Conservation (phyloP, 2,329 filamentous ascomycete genomes). For the Colletotrichum theobromicola region DNA sequence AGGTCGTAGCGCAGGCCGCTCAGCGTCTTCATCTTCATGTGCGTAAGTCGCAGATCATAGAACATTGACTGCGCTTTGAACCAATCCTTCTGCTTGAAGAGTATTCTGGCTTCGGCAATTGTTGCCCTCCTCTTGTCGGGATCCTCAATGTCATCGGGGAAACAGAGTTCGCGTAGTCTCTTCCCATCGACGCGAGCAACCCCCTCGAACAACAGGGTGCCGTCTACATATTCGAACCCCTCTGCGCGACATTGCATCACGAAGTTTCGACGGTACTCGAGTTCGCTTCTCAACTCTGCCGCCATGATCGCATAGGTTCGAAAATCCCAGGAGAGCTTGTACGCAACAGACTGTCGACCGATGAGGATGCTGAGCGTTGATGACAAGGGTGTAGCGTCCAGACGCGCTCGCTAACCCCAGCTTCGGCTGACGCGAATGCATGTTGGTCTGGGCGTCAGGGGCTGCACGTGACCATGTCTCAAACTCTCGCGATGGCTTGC, state of each 20-base stretch:
- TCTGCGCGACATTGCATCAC: not conserved
- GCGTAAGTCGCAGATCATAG: not conserved
- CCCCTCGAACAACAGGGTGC: not conserved
- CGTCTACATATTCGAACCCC: not conserved
- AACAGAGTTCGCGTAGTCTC: not conserved
- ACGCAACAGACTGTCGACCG: not conserved
- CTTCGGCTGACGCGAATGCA: not conserved
- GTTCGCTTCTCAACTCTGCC: not conserved
- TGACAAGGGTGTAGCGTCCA: not conserved
- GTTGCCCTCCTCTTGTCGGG: not conserved
- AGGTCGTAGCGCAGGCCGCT: not conserved
- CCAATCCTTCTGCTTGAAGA: not conserved
- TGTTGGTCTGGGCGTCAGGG: not conserved
- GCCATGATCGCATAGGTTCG: not conserved
- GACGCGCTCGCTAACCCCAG: not conserved
- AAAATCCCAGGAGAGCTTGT: accelerated
- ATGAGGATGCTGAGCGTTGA: not conserved
- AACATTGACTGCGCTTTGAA: not conserved
- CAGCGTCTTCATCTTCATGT: not conserved
- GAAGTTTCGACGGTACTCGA: not conserved
- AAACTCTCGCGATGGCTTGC: not conserved
- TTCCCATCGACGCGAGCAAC: not conserved
- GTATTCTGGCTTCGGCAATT: not conserved
- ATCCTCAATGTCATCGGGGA: not conserved
- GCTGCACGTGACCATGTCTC: not conserved